Conservation (phyloP, 148 eudicot genomes). For the Tetragonia tetragonoides region DNA sequence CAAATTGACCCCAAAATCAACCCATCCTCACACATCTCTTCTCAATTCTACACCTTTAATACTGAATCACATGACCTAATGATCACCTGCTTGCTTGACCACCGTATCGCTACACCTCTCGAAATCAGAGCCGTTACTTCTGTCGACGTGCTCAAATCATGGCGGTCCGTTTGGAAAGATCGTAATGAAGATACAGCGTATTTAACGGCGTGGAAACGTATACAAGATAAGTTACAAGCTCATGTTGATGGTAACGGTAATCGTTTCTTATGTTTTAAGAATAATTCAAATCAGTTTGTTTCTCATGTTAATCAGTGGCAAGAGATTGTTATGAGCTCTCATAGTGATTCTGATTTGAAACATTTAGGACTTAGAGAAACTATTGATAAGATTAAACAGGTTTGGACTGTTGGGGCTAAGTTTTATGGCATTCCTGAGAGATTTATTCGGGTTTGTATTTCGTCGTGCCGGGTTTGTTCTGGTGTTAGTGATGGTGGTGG, state of each 20-base stretch:
- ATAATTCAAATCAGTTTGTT: conserved; percentile 66
- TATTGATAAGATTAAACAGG: conserved; percentile 74
- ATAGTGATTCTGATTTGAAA: conserved; percentile 58
- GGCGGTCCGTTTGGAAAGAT: conserved; percentile 95
- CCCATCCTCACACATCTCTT: conserved; percentile 67
- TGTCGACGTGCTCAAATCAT: conserved; percentile 53
- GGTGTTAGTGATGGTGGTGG: conserved; percentile 33
- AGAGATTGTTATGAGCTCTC: conserved; percentile 71
- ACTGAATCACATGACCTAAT: conserved; percentile 64
- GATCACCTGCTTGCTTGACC: conserved; percentile 50
- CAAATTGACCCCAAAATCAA: conserved; percentile 30
- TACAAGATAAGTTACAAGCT: conserved; percentile 78
- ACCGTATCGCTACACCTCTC: conserved; percentile 55
- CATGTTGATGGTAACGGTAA: conserved; percentile 45
- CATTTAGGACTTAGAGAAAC: conserved; percentile 85
- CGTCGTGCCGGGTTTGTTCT: conserved; percentile 59
- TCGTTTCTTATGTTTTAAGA: conserved; percentile 69
- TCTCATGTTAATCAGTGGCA: conserved; percentile 87
- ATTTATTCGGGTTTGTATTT: conserved; percentile 72
- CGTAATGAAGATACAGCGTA: conserved; percentile 93
- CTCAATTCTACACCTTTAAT: conserved; percentile 90
- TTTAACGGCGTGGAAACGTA: conserved; percentile 89
- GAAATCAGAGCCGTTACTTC: conserved; percentile 74
- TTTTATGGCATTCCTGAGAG: conserved; percentile 95
- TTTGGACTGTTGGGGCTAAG: conserved; percentile 96